Evolutionary conservation across 2,329 filamentous ascomycete genomes (phyloP), one percentile per base, ranked within the genome.

Genomic region (Cladophialophora carrionii): DNA sequence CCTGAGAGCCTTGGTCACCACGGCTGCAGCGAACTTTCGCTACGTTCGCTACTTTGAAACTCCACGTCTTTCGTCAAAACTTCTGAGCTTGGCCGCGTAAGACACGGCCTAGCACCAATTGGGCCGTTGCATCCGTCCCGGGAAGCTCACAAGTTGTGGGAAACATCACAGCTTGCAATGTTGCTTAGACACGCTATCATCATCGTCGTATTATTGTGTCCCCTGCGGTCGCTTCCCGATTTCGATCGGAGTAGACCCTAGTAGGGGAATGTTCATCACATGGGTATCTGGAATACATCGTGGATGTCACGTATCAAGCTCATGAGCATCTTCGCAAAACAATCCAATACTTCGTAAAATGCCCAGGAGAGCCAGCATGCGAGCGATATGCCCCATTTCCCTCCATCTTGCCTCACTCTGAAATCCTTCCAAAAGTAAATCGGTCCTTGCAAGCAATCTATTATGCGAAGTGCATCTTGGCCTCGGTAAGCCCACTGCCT

Each of bases 381-480:
- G 17, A n/a, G 24, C 26, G 2, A 29, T 54, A 20, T n/a, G 5
- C 10, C 54, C 31, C 12, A 8, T 43, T 17, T n/a, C 54, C 54
- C n/a, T 41, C 22, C 24, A 6, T 48, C 57, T 31, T 53, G 34
- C 62, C 62, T 60, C 56, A 60, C 62, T 56, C 12, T 22, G 43
- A 9, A 20, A 43, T 20, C 20, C 9, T 52, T 14, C 7, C 58
- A 17, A 54, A 58, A 53, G 12, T 37, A 9, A 29, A 48, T 41
- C 26, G 12, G 31, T 17, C 5, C 43, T 34, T 2, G 20, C 24
- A 22, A 31, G 24, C 24, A 55, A 43, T 29, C 12, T 24, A 53
- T 48, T 41, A 48, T 22, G 55, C 12, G 26, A 52, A 68, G n/a
- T 57, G 66, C 57, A 68, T 56, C 34, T 64, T 57, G 29, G 52